Evolutionary conservation across 1,284 basidiomycete species (phyloP), one percentile per base, ranked within the genome.

Genomic region (Flammula alnicola): DNA sequence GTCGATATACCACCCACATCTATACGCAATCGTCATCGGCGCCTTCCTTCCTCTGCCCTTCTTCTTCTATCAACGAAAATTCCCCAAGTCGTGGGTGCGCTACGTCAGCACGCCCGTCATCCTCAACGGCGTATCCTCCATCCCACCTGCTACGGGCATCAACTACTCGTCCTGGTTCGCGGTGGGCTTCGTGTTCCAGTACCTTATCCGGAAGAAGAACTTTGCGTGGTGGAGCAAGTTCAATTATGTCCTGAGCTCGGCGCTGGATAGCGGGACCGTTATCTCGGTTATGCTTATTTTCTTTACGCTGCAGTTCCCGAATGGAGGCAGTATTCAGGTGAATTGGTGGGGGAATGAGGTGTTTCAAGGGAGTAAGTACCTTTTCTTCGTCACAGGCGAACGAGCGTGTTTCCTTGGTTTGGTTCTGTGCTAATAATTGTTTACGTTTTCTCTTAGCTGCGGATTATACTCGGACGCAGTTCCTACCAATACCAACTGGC

Each of bases 191-290:
- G 70, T 96, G 43, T 98, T 98, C 81, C 94, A 98, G 67, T 98
- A 88, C 70, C 68, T 89, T 48, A 75, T 97, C 26, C 76, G 95
- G 46, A 83, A 88, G 63, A 74, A 77, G 51, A 84, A 87, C 64
- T 97, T 97, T 70, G 80, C 81, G 33, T 98, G 95, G 94, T 99
- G 96, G 96, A 88, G 86, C 65, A 98, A 97, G 78, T 94, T 90
- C 70, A 93, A 93, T 66, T 94, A 93, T 72, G 78, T 92, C 55
- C 78, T 90, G 44, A 88, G 89, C 58, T 85, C 87, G n/a, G 88
- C 88, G 45, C 61, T 91, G 67, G 89, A 91, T 68, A 84, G 81
- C 60, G 88, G 93, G 3, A 92, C 91, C 3, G 79, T 90, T 20
- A 65, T 93, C 16, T 79, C 81, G 27, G 76, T 86, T 26, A 81